Base-by-base conservation (phyloP, 1,284 basidiomycete genomes). In the Exsudoporus floridanus region DNA sequence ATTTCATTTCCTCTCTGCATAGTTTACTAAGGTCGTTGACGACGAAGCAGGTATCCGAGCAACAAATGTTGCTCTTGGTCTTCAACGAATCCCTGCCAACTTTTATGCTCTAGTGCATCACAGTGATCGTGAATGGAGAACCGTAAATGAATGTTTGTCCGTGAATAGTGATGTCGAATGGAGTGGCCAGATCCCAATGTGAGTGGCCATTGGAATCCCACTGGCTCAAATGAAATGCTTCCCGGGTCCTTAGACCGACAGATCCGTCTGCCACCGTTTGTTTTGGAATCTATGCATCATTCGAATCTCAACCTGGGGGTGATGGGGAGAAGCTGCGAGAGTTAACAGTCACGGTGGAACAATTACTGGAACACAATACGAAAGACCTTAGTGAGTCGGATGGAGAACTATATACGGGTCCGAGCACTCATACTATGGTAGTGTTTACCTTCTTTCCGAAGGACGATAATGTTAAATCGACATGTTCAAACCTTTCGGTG, bases 251-350 rank as follows among this genome's bases (percentile, higher is more conserved):
- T 16, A 59, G 59, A 14, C 59, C 56, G 2, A 34, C 42, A 19
- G 46, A 60, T 35, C 10, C 28, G 10, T 55, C 42, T 18, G 10
- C 10, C 4, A 23, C 4, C 4, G 21, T 59, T 27, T 23, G 21
- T 39, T 10, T 61, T 14, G 27, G 7, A 2, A 30, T 61, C 5
- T 59, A 47, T 23, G 59, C 43, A 33, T 53, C 44, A 4, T 57
- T 50, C 19, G 40, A 59, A 27, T 33, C 50, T 16, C 46, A 41
- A n/a, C 57, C 46, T 13, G 46, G 38, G n/a, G 53, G 60, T 8
- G 7, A 41, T 2, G 56, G 58, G 13, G 44, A 62, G 19, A 31
- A 35, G 12, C 39, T 56, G 4, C 37, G 39, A 21, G 19, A 31
- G 14, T 18, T 45, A 7, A 30, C 16, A 13, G 16, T 51, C 16